Percentiles rank a stretch among this genome's conserved stretches.
These are phyloP conservation scores for Tausonia pullulans DNA, from an alignment of 1,284 basidiomycete species.

Conservation along the genomic window DNA sequence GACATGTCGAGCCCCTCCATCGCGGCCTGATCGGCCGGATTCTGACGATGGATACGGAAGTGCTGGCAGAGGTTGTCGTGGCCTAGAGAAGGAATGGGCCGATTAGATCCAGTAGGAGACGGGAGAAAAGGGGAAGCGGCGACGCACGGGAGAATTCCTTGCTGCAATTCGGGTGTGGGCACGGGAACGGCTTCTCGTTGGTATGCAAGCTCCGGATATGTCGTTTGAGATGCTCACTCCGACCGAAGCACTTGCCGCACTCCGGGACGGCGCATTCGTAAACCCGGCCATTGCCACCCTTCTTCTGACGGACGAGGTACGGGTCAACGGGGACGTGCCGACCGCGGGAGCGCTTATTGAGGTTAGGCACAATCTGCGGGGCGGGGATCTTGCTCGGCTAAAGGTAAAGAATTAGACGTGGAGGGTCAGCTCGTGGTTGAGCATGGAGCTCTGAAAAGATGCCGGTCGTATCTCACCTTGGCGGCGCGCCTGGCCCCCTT, in stretches of 20 bases:
- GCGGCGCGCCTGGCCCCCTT: too few relatives aligned
- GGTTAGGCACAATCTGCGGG: constrained; percentile 56
- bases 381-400: constrained; percentile 2
- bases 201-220: constrained; percentile 69
- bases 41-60: constrained; percentile 5
- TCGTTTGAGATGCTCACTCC: constrained; percentile 65
- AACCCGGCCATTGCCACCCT: constrained; percentile 44
- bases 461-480: too few relatives aligned
- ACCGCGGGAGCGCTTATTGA: constrained; percentile 61
- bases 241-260: constrained; percentile 55
- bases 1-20: constrained; percentile 9
- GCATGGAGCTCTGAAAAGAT: too few relatives aligned
- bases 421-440: background rate
- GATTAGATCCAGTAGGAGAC: background rate
- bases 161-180: constrained; percentile 59
- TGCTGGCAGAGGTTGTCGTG: constrained; percentile 2
- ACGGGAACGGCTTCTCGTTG: constrained; percentile 53
- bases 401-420: background rate
- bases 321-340: constrained; percentile 53
- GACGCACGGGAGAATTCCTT: constrained; percentile 60
- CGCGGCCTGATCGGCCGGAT: background rate
- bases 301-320: constrained; percentile 26
- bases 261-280: constrained; percentile 55
- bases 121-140: background rate
- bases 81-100: too few relatives aligned